Conservation (phyloP, 768 basidiomycete species). For the Amanita exitialis region DNA sequence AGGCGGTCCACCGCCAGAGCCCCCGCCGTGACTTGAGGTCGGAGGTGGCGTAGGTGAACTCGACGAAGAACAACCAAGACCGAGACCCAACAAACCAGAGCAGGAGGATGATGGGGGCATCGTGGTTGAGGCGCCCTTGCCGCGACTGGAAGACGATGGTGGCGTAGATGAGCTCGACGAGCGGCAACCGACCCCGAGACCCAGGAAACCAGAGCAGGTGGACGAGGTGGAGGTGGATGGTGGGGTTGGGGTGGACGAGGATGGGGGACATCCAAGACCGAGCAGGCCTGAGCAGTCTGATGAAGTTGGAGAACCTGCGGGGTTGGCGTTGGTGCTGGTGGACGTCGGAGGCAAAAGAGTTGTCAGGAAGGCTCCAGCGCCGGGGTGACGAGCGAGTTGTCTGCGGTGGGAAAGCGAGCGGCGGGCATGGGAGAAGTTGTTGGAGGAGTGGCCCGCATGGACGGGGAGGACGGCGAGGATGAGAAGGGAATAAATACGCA, state of each 20-base stretch:
- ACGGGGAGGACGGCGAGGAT: slow-evolving; percentile 19
- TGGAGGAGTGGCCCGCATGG: slow-evolving; percentile 30
- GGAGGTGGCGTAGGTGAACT: not conserved
- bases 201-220: not conserved
- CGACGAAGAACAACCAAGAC: not conserved
- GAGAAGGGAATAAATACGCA: slow-evolving; percentile 20
- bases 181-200: not conserved
- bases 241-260: not conserved
- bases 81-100: not conserved
- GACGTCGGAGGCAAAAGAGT: not conserved
- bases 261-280: not conserved
- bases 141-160: not conserved
- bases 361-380: too few species aligned
- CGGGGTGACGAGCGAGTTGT: not conserved
- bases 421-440: slow-evolving; percentile 21
- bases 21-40: not conserved
- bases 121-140: not conserved
- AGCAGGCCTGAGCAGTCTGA: not conserved
- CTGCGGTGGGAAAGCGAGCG: slow-evolving; percentile 18
- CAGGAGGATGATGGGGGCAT: not conserved
- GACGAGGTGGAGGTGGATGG: not conserved
- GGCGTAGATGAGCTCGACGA: not conserved
- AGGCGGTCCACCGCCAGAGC: not conserved
- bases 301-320: not conserved
- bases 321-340: not conserved